Evolutionary conservation across 306 rosid genomes (phyloP).

Genomic region (Amphicarpaea edgeworthii): DNA sequence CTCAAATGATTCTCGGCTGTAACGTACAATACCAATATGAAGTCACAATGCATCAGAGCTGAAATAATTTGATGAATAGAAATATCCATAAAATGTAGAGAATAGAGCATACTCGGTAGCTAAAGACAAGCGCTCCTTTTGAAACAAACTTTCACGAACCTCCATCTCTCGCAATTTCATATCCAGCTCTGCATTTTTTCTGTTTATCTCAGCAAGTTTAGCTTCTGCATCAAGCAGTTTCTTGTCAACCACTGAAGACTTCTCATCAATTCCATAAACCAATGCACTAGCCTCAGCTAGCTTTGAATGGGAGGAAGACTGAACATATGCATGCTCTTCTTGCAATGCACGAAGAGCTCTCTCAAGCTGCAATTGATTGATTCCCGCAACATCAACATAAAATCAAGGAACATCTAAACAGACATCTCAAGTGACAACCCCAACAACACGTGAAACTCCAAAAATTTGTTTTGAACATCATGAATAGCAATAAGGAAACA

Average conservation of each 20-base stretch:
- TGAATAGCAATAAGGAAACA: not conserved
- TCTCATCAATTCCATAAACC: constrained; percentile 78
- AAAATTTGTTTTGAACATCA: not conserved
- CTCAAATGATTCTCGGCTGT: constrained; percentile 84
- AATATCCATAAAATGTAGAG: constrained; percentile 22
- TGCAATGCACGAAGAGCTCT: constrained; percentile 67
- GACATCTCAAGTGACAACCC: constrained; percentile 24
- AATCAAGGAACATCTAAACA: constrained; percentile 31
- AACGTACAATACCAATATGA: constrained; percentile 10
- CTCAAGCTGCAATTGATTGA: constrained; percentile 70
- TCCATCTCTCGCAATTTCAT: constrained; percentile 81
- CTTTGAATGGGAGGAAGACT: constrained; percentile 66
- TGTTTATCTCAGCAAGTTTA: constrained; percentile 75
- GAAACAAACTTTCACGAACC: constrained; percentile 72
- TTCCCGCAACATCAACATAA: constrained; percentile 29
- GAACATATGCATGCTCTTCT: constrained; percentile 64
- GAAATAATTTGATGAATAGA: constrained; percentile 13
- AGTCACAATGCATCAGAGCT: constrained; percentile 27
- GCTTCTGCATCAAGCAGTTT: constrained; percentile 82
- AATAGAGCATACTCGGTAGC: constrained; percentile 66
- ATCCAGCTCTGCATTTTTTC: constrained; percentile 75
- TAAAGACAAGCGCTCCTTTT: constrained; percentile 71
- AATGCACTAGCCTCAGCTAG: constrained; percentile 69
- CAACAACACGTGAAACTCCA: constrained; percentile 17
- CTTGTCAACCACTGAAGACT: constrained; percentile 65